Evolutionary conservation across 2,329 filamentous ascomycete species (phyloP).

Genomic region (Fusarium paranaense): DNA sequence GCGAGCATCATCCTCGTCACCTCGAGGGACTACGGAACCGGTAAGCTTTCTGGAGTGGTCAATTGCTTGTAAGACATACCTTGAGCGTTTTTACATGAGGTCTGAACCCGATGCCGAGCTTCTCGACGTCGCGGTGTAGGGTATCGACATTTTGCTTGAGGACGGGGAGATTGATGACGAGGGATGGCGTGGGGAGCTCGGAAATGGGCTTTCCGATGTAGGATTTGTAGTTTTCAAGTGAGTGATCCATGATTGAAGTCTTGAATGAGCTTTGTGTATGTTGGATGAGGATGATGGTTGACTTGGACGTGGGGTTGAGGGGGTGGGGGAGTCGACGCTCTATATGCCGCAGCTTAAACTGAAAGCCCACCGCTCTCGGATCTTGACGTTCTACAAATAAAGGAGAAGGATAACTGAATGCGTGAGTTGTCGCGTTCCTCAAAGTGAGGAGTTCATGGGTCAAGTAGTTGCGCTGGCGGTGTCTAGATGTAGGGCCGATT

Average conservation of each 20-base stretch:
- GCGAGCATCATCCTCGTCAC: constrained; percentile 56
- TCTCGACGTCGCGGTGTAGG: constrained; percentile 53
- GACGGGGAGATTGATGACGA: constrained; percentile 53
- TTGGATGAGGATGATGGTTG: background rate
- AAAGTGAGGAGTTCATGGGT: background rate
- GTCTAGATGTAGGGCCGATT: constrained; percentile 1
- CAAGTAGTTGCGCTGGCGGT: background rate
- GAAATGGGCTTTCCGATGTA: constrained; percentile 50
- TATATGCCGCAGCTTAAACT: background rate
- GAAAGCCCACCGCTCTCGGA: background rate
- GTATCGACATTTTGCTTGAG: constrained; percentile 52
- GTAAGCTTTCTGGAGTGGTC: background rate
- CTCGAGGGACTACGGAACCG: constrained; percentile 47
- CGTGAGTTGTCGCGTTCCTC: background rate
- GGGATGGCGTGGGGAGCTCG: constrained; percentile 53
- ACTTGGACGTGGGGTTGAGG: background rate
- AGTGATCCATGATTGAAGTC: constrained; percentile 38
- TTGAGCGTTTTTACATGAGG: constrained; percentile 61
- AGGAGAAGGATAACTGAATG: background rate
- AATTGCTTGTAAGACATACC: constrained; percentile 32
- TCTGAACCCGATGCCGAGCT: constrained; percentile 52
- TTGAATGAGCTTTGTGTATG: background rate
- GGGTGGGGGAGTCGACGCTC: background rate
- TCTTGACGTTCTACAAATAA: background rate
- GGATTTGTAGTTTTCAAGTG: constrained; percentile 46